Conservation (phyloP, 345 rosid species). For the Eucalyptus albens region DNA sequence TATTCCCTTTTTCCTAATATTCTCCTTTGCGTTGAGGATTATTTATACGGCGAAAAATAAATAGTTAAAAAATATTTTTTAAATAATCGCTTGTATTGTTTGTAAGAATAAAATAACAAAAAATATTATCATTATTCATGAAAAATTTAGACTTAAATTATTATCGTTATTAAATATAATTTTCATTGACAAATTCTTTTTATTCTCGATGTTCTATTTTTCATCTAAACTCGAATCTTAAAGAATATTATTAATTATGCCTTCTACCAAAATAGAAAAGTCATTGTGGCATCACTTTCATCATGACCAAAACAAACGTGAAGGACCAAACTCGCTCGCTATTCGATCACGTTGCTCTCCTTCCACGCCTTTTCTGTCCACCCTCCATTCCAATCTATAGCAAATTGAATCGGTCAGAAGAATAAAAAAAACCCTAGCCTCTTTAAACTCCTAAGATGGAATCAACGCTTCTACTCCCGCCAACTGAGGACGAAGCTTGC, state of each 20-base stretch:
- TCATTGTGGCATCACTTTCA: not conserved
- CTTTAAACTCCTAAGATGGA: too few species aligned
- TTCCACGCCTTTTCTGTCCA: not conserved
- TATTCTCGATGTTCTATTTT: fast-evolving
- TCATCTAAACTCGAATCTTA: not conserved
- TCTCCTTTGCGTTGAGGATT: not conserved
- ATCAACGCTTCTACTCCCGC: not conserved
- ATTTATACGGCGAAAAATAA: not conserved
- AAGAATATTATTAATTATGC: not conserved
- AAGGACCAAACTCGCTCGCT: not conserved
- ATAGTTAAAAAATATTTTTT: not conserved
- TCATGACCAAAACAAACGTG: not conserved
- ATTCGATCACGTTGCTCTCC: not conserved
- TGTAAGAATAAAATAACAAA: not conserved
- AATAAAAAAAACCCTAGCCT: not conserved
- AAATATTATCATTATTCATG: not conserved
- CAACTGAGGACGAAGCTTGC: not conserved
- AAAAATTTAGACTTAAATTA: not conserved
- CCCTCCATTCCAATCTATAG: not conserved
- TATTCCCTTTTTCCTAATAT: not conserved
- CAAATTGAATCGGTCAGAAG: not conserved
- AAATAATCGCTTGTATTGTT: not conserved
- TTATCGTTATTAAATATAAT: fast-evolving
- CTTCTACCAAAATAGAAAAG: not conserved
- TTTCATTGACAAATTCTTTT: not conserved